phyloP scores from a whole-genome alignment of 371 early-diverging fungal genomes.

The Rhizomucor pusillus region DNA sequence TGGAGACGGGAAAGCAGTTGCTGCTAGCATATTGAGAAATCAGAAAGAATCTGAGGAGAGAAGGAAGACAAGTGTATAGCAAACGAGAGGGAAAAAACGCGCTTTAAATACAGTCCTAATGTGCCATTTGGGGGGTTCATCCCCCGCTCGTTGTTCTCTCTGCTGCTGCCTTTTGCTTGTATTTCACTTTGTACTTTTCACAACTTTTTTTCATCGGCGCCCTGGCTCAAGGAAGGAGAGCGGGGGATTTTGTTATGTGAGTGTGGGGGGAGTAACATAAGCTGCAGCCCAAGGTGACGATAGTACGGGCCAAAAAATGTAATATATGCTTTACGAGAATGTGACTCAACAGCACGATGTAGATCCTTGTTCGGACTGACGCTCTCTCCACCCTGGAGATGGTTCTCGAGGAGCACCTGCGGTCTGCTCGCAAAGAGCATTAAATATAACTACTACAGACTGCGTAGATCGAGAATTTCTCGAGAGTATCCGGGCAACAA shows the following conservation, averaged over 20 bases:
- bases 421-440: no score
- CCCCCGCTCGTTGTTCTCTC: no score
- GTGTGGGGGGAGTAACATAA: constrained; percentile 8
- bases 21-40: no score
- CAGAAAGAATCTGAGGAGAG: constrained; percentile 5
- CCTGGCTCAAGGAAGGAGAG: constrained; percentile 9
- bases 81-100: constrained; percentile 7
- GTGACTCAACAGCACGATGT: constrained; percentile 17
- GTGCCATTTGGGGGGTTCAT: background rate
- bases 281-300: constrained; percentile 9
- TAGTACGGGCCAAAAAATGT: constrained; percentile 27
- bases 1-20: background rate
- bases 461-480: no score
- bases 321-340: constrained; percentile 41
- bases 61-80: constrained; percentile 6
- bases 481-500: no score
- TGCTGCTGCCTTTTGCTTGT: no score
- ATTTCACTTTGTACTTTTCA: no score
- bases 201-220: no score
- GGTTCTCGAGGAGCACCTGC: no score
- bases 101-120: constrained; percentile 5
- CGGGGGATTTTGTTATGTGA: constrained; percentile 3
- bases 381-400: no score
- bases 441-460: no score
- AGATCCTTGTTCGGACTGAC: constrained; percentile 9